Evolutionary conservation across 257 asterid species (phyloP).

Genomic region (Ophiorrhiza pumila): DNA sequence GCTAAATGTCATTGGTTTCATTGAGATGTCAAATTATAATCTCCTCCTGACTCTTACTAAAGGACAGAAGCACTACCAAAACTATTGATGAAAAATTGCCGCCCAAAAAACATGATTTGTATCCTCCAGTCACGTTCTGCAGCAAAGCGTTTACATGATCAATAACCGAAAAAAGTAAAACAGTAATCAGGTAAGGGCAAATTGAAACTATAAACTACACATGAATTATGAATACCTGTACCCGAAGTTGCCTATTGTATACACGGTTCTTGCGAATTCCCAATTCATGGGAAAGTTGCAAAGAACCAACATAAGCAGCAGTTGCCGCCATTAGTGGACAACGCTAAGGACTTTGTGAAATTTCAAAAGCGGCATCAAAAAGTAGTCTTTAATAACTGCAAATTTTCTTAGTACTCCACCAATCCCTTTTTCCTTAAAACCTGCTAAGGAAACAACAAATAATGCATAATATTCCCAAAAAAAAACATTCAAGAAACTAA

Average conservation of each 20-base stretch:
- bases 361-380: slow-evolving; percentile 21
- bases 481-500: not conserved
- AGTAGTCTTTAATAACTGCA: not conserved
- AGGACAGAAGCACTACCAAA: slow-evolving; percentile 34
- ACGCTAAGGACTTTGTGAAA: slow-evolving; percentile 9
- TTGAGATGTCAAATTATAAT: not conserved
- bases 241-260: slow-evolving; percentile 42
- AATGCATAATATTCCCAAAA: not conserved
- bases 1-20: not conserved
- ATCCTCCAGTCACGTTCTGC: slow-evolving; percentile 44
- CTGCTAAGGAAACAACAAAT: not conserved
- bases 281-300: slow-evolving; percentile 59
- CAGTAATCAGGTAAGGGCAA: not conserved
- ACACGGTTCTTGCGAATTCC: slow-evolving; percentile 58
- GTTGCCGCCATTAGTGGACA: slow-evolving; percentile 47
- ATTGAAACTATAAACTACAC: not conserved
- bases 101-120: slow-evolving; percentile 31
- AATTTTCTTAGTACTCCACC: not conserved
- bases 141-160: slow-evolving; percentile 18
- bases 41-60: not conserved
- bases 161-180: not conserved
- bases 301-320: slow-evolving; percentile 40
- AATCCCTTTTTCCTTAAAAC: slow-evolving; percentile 9
- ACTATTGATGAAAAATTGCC: slow-evolving; percentile 43
- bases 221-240: slow-evolving; percentile 7